phyloP scores from a whole-genome alignment of 306 rosid species.

The Corylus heterophylla region DNA sequence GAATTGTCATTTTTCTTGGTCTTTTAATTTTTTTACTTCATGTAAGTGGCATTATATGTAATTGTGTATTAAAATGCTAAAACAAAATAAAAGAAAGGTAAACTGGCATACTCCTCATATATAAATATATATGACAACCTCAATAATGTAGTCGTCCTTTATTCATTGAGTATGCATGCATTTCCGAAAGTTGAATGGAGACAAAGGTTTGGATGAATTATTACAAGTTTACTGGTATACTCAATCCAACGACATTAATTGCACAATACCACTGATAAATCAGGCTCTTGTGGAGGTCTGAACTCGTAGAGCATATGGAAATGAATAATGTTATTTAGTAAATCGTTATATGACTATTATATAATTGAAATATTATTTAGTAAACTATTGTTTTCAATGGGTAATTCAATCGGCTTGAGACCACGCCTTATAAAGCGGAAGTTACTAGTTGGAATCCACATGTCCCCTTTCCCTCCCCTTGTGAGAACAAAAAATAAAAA shows the following conservation, averaged over 20 bases:
- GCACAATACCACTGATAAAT: neutral
- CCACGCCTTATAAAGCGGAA: no score
- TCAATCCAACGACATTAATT: conserved; percentile 16
- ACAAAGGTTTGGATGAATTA: conserved; percentile 40
- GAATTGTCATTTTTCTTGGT: conserved; percentile 23
- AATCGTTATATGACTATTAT: no score
- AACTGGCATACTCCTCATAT: neutral
- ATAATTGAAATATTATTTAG: no score
- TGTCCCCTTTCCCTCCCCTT: no score
- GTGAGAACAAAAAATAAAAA: no score
- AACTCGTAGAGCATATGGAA: neutral
- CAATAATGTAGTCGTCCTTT: conserved; percentile 45
- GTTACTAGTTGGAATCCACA: no score
- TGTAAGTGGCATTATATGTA: conserved; percentile 17
- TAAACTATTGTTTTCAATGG: no score
- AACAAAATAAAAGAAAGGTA: conserved; percentile 33
- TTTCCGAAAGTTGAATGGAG: conserved; percentile 40
- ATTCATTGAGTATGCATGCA: conserved; percentile 25
- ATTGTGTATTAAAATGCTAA: conserved; percentile 20
- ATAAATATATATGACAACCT: conserved; percentile 38
- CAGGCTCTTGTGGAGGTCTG: neutral
- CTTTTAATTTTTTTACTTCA: conserved; percentile 34
- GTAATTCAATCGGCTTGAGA: no score
- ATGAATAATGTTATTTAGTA: no score
- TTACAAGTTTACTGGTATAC: conserved; percentile 23